Evolutionary conservation across 352 stramenopile species (phyloP).

Genomic region (Halophytophthora batemanensis): DNA sequence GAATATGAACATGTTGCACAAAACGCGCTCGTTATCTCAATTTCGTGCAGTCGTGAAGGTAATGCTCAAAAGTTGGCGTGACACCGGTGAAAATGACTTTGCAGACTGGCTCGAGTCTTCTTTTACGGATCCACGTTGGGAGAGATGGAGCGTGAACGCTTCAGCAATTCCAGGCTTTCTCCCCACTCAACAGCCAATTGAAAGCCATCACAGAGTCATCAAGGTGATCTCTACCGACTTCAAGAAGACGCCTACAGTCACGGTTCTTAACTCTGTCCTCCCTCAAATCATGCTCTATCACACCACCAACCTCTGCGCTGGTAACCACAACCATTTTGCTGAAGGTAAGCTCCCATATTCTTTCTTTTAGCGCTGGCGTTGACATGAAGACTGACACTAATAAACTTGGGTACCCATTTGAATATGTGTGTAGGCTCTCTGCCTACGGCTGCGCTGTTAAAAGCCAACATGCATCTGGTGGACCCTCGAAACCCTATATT

Average conservation of each 20-base stretch:
- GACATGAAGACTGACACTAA: not conserved
- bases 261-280: constrained; percentile 10
- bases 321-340: not conserved
- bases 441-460: constrained; percentile 2
- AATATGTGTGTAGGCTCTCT: constrained; percentile 2
- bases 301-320: not conserved
- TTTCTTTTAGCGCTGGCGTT: not conserved
- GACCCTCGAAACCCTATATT: not conserved
- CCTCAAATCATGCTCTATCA: constrained; percentile 6
- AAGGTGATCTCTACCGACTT: constrained; percentile 13
- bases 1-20: constrained; percentile 1
- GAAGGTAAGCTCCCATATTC: constrained; percentile 1
- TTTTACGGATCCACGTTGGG: constrained; percentile 4
- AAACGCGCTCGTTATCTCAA: constrained; percentile 2
- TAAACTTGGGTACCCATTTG: too few species aligned
- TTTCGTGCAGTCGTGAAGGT: constrained; percentile 6
- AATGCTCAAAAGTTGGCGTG: not conserved
- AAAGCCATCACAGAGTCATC: constrained; percentile 12
- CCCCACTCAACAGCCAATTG: constrained; percentile 7
- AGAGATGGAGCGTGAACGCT: constrained; percentile 8
- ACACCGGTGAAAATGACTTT: not conserved
- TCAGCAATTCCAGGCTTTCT: constrained; percentile 8
- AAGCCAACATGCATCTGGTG: constrained; percentile 2
- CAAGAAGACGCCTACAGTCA: constrained; percentile 9
- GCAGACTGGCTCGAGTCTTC: constrained; percentile 3